Conservation (phyloP, 2,329 filamentous ascomycete species). For the Stylonectria norvegica region DNA sequence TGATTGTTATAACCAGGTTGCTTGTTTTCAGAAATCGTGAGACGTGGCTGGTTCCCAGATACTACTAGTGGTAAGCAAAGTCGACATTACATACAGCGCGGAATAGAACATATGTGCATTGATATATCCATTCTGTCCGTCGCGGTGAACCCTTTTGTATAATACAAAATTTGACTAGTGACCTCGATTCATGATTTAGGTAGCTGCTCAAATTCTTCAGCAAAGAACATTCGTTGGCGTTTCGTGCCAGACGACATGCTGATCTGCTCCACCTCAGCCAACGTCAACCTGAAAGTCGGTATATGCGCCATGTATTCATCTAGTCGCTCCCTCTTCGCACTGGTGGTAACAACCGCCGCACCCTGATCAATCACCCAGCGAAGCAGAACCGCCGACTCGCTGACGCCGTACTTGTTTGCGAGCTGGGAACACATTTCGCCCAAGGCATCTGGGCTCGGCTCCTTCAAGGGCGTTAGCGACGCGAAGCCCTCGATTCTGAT, state of each 20-base stretch:
- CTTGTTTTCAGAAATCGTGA: too few relatives aligned
- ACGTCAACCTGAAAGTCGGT: background rate
- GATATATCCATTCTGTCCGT: too few relatives aligned
- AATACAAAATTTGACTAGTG: too few relatives aligned
- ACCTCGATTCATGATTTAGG: too few relatives aligned
- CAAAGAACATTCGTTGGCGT: background rate
- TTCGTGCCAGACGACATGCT: background rate
- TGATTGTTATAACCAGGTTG: slow-evolving; percentile 13
- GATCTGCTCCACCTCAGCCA: slow-evolving; percentile 1
- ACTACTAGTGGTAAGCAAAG: too few relatives aligned
- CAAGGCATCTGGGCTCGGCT: background rate
- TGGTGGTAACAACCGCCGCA: slow-evolving; percentile 3
- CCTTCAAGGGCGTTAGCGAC: slow-evolving; percentile 5
- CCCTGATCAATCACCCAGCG: slow-evolving; percentile 8
- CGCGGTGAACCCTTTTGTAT: too few relatives aligned
- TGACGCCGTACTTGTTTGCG: slow-evolving; percentile 6
- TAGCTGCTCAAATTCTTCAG: background rate
- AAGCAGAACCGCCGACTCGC: slow-evolving; percentile 3
- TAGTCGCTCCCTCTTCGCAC: slow-evolving; percentile 1
- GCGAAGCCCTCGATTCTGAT: slow-evolving; percentile 9
- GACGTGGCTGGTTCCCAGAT: too few relatives aligned
- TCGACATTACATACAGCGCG: too few relatives aligned
- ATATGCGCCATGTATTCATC: background rate
- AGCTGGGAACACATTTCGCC: background rate
- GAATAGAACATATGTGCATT: too few relatives aligned